Percentiles rank a stretch among this genome's conserved stretches.
Conservation (phyloP, 2,329 filamentous ascomycete genomes). For the Calonectria leucothoes region DNA sequence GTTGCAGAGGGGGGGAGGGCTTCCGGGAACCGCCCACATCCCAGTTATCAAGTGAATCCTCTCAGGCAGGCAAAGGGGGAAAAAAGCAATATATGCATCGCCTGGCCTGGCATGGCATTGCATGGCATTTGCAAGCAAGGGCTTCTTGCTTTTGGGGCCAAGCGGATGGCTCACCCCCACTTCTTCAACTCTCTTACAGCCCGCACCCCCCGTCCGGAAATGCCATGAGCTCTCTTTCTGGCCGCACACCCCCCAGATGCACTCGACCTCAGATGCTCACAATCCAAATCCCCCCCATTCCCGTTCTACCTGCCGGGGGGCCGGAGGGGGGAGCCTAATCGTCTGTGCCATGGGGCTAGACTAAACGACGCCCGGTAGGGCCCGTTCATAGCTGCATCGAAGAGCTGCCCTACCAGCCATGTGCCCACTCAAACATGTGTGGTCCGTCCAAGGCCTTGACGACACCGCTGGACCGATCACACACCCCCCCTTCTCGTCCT, state of each 20-base stretch:
- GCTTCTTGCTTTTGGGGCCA: not conserved
- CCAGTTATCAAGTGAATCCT: not conserved
- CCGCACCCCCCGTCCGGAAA: not conserved
- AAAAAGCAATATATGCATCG: not conserved
- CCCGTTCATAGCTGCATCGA: not conserved
- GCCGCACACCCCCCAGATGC: not conserved
- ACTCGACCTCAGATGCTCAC: not conserved
- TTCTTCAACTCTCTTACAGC: not conserved
- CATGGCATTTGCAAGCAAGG: not conserved
- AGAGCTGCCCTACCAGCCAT: constrained; percentile 11
- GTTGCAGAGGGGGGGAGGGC: not conserved
- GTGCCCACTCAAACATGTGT: not conserved
- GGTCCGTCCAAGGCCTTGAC: not conserved
- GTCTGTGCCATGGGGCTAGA: not conserved
- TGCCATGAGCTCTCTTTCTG: not conserved
- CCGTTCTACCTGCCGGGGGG: constrained; percentile 1
- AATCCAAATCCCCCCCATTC: constrained; percentile 8
- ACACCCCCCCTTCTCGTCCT: constrained; percentile 10
- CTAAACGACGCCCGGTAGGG: constrained; percentile 11
- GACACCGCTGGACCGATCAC: constrained; percentile 1
- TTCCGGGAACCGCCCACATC: constrained; percentile 3
- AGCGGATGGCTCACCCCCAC: constrained; percentile 6
- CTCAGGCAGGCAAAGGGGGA: not conserved
- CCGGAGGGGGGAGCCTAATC: not conserved
- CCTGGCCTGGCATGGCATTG: not conserved